A percentile compares a stretch with the other conserved stretches of the same genome.
These are phyloP conservation scores for Pseudocercospora eumusae DNA, from an alignment of 2,329 filamentous ascomycete species.

Conservation along the genomic window DNA sequence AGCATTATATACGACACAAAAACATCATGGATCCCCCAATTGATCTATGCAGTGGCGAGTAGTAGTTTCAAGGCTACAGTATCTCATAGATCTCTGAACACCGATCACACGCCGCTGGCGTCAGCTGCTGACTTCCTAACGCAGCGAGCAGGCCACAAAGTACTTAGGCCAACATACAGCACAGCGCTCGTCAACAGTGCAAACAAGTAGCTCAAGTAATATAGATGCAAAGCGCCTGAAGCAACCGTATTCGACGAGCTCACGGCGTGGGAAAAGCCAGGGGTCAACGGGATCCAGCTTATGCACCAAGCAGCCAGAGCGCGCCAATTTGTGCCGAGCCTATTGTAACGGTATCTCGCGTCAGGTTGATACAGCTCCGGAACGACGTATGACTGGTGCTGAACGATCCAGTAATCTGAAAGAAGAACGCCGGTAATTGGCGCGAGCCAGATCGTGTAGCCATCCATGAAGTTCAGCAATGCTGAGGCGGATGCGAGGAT, in stretches of 20 bases:
- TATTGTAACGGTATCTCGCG: slow-evolving; percentile 32
- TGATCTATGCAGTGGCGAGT: no score
- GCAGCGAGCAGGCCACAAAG: neutral
- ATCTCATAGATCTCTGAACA: no score
- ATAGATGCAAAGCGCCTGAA: slow-evolving; percentile 24
- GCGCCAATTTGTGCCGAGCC: slow-evolving; percentile 32
- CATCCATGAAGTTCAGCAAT: slow-evolving; percentile 48
- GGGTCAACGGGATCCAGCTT: slow-evolving; percentile 29
- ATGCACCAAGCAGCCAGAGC: slow-evolving; percentile 29
- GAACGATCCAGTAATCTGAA: slow-evolving; percentile 41
- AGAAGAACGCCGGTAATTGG: slow-evolving; percentile 45
- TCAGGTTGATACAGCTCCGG: slow-evolving; percentile 32
- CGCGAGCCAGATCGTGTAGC: slow-evolving; percentile 48
- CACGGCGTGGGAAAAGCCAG: slow-evolving; percentile 30
- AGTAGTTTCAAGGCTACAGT: no score
- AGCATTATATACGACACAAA: no score
- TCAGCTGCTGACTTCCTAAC: neutral
- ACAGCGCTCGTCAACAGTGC: slow-evolving; percentile 23
- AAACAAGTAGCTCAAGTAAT: slow-evolving; percentile 30
- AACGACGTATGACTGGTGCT: slow-evolving; percentile 27
- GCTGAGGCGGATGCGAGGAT: slow-evolving; percentile 44
- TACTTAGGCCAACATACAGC: neutral
- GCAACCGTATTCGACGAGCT: slow-evolving; percentile 15
- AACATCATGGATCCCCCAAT: no score
- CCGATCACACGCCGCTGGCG: neutral